phyloP scores from a whole-genome alignment of 2,329 filamentous ascomycete genomes.

The Botryosphaeria agaves region DNA sequence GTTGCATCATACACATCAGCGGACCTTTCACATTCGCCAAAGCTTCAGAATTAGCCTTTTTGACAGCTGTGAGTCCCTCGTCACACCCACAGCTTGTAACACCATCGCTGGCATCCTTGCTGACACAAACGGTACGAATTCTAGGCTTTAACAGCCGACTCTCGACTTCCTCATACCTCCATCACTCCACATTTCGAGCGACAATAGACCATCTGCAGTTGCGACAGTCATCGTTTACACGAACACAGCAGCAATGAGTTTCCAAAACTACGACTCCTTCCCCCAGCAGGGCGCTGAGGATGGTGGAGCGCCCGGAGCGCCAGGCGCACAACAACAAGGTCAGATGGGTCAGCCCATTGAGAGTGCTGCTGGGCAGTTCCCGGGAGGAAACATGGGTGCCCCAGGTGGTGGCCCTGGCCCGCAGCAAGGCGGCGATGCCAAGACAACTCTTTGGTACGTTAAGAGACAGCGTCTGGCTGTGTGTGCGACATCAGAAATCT shows the following conservation, averaged over 20 bases:
- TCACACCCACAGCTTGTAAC: neutral
- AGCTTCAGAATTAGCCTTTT: no score
- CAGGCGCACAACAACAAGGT: constrained; percentile 30
- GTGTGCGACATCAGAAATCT: neutral
- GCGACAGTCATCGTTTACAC: no score
- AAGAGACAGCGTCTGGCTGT: constrained; percentile 5
- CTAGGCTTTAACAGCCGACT: neutral
- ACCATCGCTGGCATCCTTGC: no score
- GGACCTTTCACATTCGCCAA: no score
- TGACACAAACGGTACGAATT: no score
- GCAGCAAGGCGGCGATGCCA: constrained; percentile 24
- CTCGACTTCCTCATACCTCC: neutral
- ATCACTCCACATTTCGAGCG: neutral
- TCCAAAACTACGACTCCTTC: constrained; percentile 47
- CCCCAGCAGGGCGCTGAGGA: constrained; percentile 36
- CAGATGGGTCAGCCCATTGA: constrained; percentile 41
- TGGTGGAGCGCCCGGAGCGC: constrained; percentile 34
- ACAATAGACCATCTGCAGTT: no score
- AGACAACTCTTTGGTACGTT: constrained; percentile 36
- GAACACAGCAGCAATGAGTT: constrained; percentile 36
- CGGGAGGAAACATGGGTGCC: constrained; percentile 28
- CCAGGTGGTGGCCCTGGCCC: constrained; percentile 18
- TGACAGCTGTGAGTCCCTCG: neutral
- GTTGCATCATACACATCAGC: no score
- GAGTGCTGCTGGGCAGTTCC: constrained; percentile 23